Conservation (phyloP, 2,329 filamentous ascomycete species). For the Aspergillus niger region DNA sequence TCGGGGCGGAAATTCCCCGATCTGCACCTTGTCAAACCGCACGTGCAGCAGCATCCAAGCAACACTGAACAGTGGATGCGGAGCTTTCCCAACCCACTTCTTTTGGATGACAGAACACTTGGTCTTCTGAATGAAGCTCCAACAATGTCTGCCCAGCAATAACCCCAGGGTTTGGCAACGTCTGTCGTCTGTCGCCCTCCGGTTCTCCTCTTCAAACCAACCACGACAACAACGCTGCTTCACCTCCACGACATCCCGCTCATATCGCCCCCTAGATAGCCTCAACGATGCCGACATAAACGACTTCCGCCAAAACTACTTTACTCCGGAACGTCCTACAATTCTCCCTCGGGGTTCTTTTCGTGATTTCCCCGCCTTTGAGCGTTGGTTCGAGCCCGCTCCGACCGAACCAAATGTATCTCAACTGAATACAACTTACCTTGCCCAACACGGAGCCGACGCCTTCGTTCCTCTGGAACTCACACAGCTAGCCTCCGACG, state of each 20-base stretch:
- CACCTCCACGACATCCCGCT: constrained; percentile 6
- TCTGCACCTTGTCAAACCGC: neutral
- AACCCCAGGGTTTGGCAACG: constrained; percentile 17
- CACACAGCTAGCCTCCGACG: constrained; percentile 32
- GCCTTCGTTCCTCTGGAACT: constrained; percentile 63
- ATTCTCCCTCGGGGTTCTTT: constrained; percentile 52
- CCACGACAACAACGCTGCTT: constrained; percentile 1
- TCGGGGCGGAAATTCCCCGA: constrained; percentile 16
- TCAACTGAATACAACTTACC: constrained; percentile 47
- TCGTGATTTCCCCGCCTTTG: constrained; percentile 53
- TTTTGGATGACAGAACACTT: neutral
- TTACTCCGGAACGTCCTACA: constrained; percentile 55
- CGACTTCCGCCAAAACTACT: constrained; percentile 57
- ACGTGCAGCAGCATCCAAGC: neutral
- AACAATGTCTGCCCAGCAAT: constrained; percentile 24
- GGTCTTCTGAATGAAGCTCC: constrained; percentile 31
- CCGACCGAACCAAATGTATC: constrained; percentile 33
- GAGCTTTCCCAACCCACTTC: neutral
- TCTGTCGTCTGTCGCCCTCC: constrained; percentile 4
- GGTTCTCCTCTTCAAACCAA: neutral
- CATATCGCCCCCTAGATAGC: constrained; percentile 29
- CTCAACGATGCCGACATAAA: constrained; percentile 42
- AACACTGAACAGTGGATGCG: neutral
- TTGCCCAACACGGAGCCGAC: constrained; percentile 48
- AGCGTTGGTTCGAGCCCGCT: constrained; percentile 61